phyloP scores from a whole-genome alignment of 108 stramenopile genomes.

The Pseudonitzschia multistriata region DNA sequence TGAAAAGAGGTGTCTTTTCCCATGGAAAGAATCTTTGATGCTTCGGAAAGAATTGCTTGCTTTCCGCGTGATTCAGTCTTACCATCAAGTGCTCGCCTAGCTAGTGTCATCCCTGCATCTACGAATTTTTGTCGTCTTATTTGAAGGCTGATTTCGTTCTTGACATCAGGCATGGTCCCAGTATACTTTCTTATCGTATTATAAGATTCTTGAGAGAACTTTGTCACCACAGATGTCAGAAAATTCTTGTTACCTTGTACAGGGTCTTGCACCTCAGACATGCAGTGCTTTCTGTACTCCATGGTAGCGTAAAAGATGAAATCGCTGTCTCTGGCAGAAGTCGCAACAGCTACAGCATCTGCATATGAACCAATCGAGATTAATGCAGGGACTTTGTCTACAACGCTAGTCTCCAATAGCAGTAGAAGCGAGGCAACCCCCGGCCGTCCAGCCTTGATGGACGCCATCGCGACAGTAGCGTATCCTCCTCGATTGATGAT shows the following conservation, averaged over 20 bases:
- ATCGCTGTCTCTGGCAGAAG: constrained; percentile 66
- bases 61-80: constrained; percentile 41
- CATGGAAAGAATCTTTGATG: constrained; percentile 68
- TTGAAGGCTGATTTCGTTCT: constrained; percentile 55
- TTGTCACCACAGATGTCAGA: constrained; percentile 55
- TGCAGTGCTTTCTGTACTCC: constrained; percentile 61
- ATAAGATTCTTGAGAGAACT: constrained; percentile 74
- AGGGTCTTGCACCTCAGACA: constrained; percentile 25
- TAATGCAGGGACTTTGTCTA: constrained; percentile 82
- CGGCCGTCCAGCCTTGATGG: constrained; percentile 64
- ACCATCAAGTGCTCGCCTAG: constrained; percentile 49
- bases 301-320: constrained; percentile 62
- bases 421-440: constrained; percentile 79
- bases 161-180: constrained; percentile 46
- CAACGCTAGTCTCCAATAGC: constrained; percentile 69
- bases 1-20: constrained; percentile 77
- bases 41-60: constrained; percentile 47
- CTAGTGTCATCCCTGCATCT: constrained; percentile 60
- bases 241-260: constrained; percentile 43
- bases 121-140: constrained; percentile 53
- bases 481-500: constrained; percentile 69
- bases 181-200: constrained; percentile 57
- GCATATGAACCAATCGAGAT: constrained; percentile 67
- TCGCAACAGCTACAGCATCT: constrained; percentile 78
- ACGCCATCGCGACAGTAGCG: constrained; percentile 78